Conservation (phyloP, 805 yeast genomes). For the Metschnikowia proteae region DNA sequence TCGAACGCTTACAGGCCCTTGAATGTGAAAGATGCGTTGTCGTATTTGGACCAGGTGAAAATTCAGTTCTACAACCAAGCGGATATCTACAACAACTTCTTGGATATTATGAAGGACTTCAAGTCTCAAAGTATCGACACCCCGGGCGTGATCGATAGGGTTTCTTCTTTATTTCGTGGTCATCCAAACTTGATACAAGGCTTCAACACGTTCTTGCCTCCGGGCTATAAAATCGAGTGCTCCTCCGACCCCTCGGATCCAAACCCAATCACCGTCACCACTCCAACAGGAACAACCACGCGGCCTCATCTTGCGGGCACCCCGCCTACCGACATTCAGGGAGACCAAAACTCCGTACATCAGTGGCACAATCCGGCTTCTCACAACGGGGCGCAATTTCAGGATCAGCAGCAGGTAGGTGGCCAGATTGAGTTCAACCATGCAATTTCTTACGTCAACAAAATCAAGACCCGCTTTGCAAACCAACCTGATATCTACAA, state of each 20-base stretch:
- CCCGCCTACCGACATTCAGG: neutral
- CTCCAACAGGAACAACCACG: constrained; percentile 84
- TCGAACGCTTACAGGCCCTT: constrained; percentile 64
- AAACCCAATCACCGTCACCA: constrained; percentile 87
- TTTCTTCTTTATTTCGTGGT: constrained; percentile 84
- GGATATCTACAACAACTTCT: constrained; percentile 90
- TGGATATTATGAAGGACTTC: constrained; percentile 98
- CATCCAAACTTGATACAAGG: constrained; percentile 95
- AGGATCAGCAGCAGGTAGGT: constrained; percentile 27
- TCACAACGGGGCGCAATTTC: constrained; percentile 7
- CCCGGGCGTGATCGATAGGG: constrained; percentile 97
- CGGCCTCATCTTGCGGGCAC: constrained; percentile 48
- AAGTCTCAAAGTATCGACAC: constrained; percentile 95
- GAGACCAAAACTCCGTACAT: constrained; percentile 5
- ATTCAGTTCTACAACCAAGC: constrained; percentile 88
- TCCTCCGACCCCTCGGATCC: constrained; percentile 86
- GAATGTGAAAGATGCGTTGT: constrained; percentile 92
- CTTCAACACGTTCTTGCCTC: constrained; percentile 94
- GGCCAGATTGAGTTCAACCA: constrained; percentile 93
- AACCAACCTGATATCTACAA: constrained; percentile 95
- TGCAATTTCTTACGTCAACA: constrained; percentile 93
- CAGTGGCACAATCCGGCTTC: constrained; percentile 7
- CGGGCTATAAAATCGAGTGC: constrained; percentile 92
- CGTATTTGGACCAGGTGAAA: constrained; percentile 94
- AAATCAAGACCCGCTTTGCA: constrained; percentile 90